Conservation (phyloP, 2,329 filamentous ascomycete genomes). For the Fusarium piperis region DNA sequence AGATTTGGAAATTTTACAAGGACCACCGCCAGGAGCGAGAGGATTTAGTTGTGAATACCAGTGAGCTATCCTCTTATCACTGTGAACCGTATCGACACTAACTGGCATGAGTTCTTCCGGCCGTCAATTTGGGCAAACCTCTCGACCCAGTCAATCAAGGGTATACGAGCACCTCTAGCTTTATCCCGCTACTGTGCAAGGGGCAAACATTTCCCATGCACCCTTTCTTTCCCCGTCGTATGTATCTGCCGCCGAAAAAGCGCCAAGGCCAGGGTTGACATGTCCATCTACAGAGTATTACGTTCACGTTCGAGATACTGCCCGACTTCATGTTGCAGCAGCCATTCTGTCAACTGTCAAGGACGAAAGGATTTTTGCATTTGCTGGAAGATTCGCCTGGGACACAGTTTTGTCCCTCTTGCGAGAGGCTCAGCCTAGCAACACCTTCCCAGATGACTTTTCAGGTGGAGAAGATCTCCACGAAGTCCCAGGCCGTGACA, state of each 20-base stretch:
- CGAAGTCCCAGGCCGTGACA: neutral
- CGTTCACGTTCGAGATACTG: constrained; percentile 5
- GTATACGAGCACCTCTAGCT: constrained; percentile 28
- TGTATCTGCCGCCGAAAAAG: neutral
- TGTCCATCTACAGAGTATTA: neutral
- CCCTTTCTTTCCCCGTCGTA: neutral
- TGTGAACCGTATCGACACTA: neutral
- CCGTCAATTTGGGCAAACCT: constrained; percentile 34
- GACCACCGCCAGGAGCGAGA: constrained; percentile 13
- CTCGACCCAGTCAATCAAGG: constrained; percentile 32
- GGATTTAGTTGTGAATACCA: constrained; percentile 34
- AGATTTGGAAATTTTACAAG: constrained; percentile 46
- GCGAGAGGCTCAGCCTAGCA: neutral
- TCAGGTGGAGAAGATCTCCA: constrained; percentile 1
- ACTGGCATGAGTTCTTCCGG: constrained; percentile 32
- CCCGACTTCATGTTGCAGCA: constrained; percentile 1
- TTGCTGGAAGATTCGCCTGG: neutral
- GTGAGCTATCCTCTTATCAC: neutral
- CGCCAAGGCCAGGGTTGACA: neutral
- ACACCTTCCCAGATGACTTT: neutral
- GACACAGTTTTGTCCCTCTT: neutral
- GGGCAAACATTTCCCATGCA: constrained; percentile 15
- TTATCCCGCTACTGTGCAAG: constrained; percentile 27
- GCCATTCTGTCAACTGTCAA: neutral
- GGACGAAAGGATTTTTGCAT: constrained; percentile 1